These are phyloP conservation scores for Termitomyces sp. DNA, from an alignment of 768 basidiomycete species.

Conservation along the genomic window DNA sequence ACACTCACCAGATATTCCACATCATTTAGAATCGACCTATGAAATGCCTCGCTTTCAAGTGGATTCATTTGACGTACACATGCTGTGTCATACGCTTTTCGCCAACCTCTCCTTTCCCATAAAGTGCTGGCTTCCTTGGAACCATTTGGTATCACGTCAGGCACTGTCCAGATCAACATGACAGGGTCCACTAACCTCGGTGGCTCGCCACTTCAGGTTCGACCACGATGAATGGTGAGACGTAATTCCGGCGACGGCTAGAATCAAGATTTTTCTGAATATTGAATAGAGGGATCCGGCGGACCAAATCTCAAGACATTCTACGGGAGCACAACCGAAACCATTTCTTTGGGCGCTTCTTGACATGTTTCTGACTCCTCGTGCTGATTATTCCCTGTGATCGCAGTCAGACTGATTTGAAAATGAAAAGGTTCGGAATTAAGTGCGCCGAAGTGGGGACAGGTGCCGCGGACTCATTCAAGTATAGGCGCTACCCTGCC, in stretches of 20 bases:
- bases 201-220: slow-evolving; percentile 18
- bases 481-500: slow-evolving; percentile 30
- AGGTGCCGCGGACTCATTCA: slow-evolving; percentile 22
- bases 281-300: not conserved
- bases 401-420: slow-evolving; percentile 11
- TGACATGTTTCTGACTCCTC: slow-evolving; percentile 8
- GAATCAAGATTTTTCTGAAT: not conserved
- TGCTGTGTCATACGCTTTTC: not conserved
- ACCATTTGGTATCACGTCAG: slow-evolving; percentile 5
- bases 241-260: slow-evolving; percentile 17
- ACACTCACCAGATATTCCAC: not conserved
- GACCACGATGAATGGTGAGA: slow-evolving; percentile 13
- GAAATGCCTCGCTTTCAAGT: not conserved
- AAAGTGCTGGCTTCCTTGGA: not conserved
- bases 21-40: not conserved
- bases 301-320: slow-evolving; percentile 2
- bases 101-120: not conserved
- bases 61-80: not conserved
- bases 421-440: slow-evolving; percentile 8
- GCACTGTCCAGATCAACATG: slow-evolving; percentile 9
- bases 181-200: slow-evolving; percentile 12
- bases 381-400: slow-evolving; percentile 11
- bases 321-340: slow-evolving; percentile 6
- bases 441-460: slow-evolving; percentile 12
- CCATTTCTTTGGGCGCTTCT: slow-evolving; percentile 1